Evolutionary conservation across 1,139 yeast genomes (phyloP), one percentile per base, ranked within the genome.

Genomic region (Kodamaea alishanica): DNA sequence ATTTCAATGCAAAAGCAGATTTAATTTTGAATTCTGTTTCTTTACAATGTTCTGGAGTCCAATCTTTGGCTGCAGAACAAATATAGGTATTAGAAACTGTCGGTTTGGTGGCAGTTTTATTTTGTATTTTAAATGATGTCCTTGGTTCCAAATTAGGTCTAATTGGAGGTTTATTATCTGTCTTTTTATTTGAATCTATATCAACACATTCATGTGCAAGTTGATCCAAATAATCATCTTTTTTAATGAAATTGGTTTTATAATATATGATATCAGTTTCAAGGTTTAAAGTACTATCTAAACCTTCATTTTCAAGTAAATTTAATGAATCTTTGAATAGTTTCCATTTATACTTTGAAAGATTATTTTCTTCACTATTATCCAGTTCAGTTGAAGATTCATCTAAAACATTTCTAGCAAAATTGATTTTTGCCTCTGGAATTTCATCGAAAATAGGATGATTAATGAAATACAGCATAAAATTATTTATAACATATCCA

Each of bases 401-500:
- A 8, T 37, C 35, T 6, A 37, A 33, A 4, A 55, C 46, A 26
- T 61, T 50, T 28, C 47, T 43, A 24, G 76, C 75, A 40, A 43
- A 64, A 49, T 68, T 70, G 32, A 70, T 45, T 26, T 53, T 52
- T 8, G 72, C 69, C 45, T 67, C 75, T 2, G 76, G 75, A 11
- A 71, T 66, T 43, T 71, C 76, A 45, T 70, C 70, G 49, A 71
- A 71, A 4, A 71, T 63, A 6, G 76, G 75, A 49, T 70, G 75
- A 44, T 64, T 69, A 26, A 68, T 60, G 51, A 71, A 71, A 45
- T 64, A 70, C 27, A 66, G 58, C 41, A 71, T 49, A 44, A 71
- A 59, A 46, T 67, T 69, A 44, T 65, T 66, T 33, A 70, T 65
- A 37, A 62, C 65, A 46, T 71, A 71, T 6, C 76, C 76, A 43